Base-by-base conservation (phyloP, 371 early-diverging fungal species). In the Mortierella sp. region DNA sequence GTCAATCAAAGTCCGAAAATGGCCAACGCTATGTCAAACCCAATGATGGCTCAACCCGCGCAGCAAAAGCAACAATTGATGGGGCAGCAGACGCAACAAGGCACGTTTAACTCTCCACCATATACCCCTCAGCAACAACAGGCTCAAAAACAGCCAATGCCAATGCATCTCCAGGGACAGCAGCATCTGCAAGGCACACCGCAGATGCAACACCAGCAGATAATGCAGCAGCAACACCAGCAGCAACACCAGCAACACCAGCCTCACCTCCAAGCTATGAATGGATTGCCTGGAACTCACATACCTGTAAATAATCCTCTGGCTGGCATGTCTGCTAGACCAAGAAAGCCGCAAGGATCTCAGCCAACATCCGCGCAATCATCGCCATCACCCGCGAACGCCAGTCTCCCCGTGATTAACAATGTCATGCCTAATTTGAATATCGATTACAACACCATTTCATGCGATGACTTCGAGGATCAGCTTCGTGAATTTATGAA, bases 401-500 rank as follows among this genome's bases (percentile, higher is more conserved):
- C 74, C 22, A 73, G 70, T 55, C 58, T 80, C 3, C 75, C 75
- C 4, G 61, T 80, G 29, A 61, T 70, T 54, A 61, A 73, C 45
- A 74, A 73, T 29, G 64, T 79, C 19, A 35, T 74, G 5, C 80
- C 80, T 15, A 79, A 79, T 23, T 58, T 79, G 51, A 73, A 70
- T 58, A 74, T 79, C 23, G 80, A 79, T 32, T 79, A 79, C 31
- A 66, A 66, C 1, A 67, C 80, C 8, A 73, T 79, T 49, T 47
- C 74, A 10, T 60, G 74, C 17, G 80, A 79, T 28, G 80, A 79
- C 19, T 79, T 79, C 10, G 80, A 79, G 57, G 80, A 79, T 8
- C 80, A 79, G 17, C 55, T 79, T 8, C 64, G 80, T 5, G 80
- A 73, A 7, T 79, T 66, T 56, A 79, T 79, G 80, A 79, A 79